Base-by-base conservation (phyloP, 2,329 filamentous ascomycete species). In the Colletotrichum lini region DNA sequence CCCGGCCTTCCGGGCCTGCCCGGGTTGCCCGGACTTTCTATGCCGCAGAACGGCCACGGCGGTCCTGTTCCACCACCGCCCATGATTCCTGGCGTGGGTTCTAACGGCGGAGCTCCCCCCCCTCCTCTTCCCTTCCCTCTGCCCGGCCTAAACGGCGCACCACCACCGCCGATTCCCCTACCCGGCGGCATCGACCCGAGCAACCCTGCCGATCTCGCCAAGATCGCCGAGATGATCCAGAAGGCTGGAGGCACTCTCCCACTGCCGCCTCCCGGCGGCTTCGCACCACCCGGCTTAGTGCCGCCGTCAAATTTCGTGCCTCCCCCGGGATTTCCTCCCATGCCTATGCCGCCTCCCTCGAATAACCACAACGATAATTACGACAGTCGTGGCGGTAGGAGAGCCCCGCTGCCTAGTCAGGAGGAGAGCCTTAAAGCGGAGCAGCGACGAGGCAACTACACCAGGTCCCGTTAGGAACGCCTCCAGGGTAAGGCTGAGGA, bases 371-470 rank as follows among this genome's bases (percentile, higher is more conserved):
- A 80, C 70, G 75, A 76, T 35, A 35, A 8, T 69, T 77, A 81
- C 68, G 76, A 79, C 76, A 81, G 80, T 15, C 79, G 76, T 26
- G 80, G 77, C 44, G 79, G 82, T 6, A 83, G 90, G 21, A 87
- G 92, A 72, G 93, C 88, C 7, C 94, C 93, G 10, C 82, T 97
- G 53, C 94, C 94, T 0, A 95, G 93, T 78, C 94, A 97, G 81
- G 90, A 93, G 78, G 94, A 96, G 79, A 95, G 93, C 75, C 82
- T 97, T 75, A 89, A 91, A 75, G 90, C 92, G 80, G 93, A 96
- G 81, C 94, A 96, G 85, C 88, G 88, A 67, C 85, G 85, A 65
- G 90, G 90, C 4, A 86, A 91, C 73, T 92, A 90, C 76, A 91
- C 88, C 18, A 81, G 87, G 60, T 79, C 84, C 35, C 65, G 68